phyloP scores from a whole-genome alignment of 75 land plant species.

The Cryptomeria japonica region DNA sequence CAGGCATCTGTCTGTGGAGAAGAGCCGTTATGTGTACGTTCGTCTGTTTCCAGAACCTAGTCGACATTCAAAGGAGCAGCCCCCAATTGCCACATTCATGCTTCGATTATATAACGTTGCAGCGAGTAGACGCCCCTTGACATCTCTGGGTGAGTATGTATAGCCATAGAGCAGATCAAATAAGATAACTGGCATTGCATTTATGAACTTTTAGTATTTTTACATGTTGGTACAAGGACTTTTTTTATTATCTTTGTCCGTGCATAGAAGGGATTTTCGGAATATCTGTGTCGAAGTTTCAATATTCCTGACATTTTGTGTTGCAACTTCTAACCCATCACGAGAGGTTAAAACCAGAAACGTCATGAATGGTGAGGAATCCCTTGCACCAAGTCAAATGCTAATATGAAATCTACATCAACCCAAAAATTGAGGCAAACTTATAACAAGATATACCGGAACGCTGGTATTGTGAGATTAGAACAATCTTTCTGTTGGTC shows the following conservation, averaged over 20 bases:
- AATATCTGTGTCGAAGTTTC: neutral
- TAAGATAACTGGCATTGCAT: neutral
- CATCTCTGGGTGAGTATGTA: conserved; percentile 47
- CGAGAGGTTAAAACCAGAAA: neutral
- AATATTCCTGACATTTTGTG: neutral
- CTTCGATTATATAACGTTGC: conserved; percentile 49
- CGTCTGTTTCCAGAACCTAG: conserved; percentile 66
- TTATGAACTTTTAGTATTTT: neutral
- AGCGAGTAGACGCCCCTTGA: conserved; percentile 37
- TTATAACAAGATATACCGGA: neutral
- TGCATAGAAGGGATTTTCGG: neutral
- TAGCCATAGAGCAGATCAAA: neutral
- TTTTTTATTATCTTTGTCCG: neutral
- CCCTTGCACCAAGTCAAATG: neutral
- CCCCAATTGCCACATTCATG: conserved; percentile 70
- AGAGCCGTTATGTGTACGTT: conserved; percentile 56
- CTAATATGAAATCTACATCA: neutral
- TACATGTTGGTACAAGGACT: neutral
- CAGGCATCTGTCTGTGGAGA: conserved; percentile 77
- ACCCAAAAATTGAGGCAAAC: neutral
- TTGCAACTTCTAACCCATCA: neutral
- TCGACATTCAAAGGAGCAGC: conserved; percentile 62
- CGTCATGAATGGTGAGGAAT: neutral
- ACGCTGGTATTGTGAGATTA: neutral
- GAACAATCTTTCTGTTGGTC: neutral